Conservation (phyloP, 2,329 filamentous ascomycete species). For the Exserohilum turcica region DNA sequence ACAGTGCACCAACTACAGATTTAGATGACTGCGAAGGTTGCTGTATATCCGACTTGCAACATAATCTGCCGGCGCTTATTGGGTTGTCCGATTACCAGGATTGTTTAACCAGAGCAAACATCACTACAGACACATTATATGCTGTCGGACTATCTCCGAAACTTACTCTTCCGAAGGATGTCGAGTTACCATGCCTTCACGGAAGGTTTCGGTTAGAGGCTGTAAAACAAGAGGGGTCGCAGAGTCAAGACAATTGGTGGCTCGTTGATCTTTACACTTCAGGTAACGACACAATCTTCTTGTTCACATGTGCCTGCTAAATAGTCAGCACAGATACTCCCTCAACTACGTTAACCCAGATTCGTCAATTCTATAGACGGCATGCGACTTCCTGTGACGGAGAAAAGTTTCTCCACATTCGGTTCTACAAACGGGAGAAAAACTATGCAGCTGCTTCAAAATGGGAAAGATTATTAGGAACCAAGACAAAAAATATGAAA, state of each 20-base stretch:
- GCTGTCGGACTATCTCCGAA: slow-evolving; percentile 3
- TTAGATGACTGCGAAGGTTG: slow-evolving; percentile 10
- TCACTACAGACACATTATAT: slow-evolving; percentile 6
- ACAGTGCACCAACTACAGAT: slow-evolving; percentile 3
- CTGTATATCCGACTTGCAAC: slow-evolving; percentile 13
- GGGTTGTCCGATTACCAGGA: not conserved
- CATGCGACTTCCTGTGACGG: slow-evolving; percentile 9
- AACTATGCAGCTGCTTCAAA: slow-evolving; percentile 1
- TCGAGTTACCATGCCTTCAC: slow-evolving; percentile 15
- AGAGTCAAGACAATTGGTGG: slow-evolving; percentile 11
- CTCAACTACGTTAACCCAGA: not conserved
- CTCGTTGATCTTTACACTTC: slow-evolving; percentile 14
- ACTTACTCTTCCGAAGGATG: slow-evolving; percentile 3
- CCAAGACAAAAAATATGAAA: slow-evolving; percentile 13
- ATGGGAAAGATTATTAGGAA: slow-evolving; percentile 9
- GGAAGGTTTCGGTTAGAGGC: slow-evolving; percentile 13
- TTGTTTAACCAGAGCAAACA: not conserved
- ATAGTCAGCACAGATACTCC: slow-evolving; percentile 1
- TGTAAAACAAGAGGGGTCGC: slow-evolving; percentile 1
- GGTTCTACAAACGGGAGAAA: slow-evolving; percentile 12
- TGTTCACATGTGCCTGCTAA: slow-evolving; percentile 2
- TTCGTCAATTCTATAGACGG: slow-evolving; percentile 10
- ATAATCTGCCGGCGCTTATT: slow-evolving; percentile 17
- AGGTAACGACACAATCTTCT: slow-evolving; percentile 5
- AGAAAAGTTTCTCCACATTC: slow-evolving; percentile 19